These are phyloP conservation scores for Fragosphaeria purpurea DNA, from an alignment of 2,329 filamentous ascomycete species.

Conservation along the genomic window DNA sequence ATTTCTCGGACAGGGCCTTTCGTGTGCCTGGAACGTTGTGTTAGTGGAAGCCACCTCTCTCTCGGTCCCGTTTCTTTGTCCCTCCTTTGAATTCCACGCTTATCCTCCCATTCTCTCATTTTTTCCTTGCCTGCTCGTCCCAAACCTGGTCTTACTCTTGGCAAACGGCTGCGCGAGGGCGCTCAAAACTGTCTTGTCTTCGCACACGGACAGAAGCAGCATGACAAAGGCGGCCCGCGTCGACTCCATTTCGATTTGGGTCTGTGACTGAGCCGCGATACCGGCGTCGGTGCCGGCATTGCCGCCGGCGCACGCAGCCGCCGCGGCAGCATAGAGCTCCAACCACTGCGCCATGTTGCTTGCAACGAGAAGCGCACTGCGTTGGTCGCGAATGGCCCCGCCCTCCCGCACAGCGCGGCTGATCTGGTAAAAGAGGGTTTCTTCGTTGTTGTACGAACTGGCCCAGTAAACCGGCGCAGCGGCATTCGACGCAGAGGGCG, in stretches of 20 bases:
- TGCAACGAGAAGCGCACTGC: conserved; percentile 41
- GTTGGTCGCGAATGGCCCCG: conserved; percentile 32
- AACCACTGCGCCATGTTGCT: conserved; percentile 48
- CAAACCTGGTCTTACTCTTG: conserved; percentile 34
- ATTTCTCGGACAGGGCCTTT: conserved; percentile 37
- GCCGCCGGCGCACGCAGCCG: conserved; percentile 35
- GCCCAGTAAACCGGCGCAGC: conserved; percentile 33
- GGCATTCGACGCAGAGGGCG: no score
- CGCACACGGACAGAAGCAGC: conserved; percentile 50
- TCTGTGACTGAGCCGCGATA: conserved; percentile 22
- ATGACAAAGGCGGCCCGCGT: conserved; percentile 54
- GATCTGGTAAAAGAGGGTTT: conserved; percentile 87
- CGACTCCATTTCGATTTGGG: conserved; percentile 48
- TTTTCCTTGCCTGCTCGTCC: neutral
- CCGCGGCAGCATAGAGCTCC: conserved; percentile 42
- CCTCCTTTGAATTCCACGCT: no score
- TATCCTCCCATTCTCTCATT: neutral
- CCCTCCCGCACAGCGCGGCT: conserved; percentile 69
- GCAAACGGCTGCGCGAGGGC: conserved; percentile 42
- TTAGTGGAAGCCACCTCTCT: neutral
- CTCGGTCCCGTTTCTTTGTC: neutral
- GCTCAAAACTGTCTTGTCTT: conserved; percentile 45
- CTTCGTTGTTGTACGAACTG: conserved; percentile 59
- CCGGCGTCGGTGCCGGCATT: conserved; percentile 32
- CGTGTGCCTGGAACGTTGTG: conserved; percentile 28